Evolutionary conservation across 2,329 filamentous ascomycete species (phyloP).

Genomic region (Dothistroma septosporum): DNA sequence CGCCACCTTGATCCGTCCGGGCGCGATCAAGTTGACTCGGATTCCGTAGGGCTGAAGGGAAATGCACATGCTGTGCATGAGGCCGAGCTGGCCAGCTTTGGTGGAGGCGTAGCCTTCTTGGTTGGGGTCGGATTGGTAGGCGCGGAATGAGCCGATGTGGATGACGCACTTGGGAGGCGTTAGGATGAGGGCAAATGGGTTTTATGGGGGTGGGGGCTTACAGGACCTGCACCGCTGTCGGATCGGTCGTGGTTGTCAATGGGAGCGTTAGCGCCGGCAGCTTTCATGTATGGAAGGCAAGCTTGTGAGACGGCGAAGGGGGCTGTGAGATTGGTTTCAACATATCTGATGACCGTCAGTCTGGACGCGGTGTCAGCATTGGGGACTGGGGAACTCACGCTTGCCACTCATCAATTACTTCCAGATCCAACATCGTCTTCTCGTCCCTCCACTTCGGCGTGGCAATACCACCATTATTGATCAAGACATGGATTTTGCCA

Average conservation of each 20-base stretch:
- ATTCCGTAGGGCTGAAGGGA: constrained; percentile 40
- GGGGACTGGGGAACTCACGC: constrained; percentile 16
- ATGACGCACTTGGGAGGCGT: constrained; percentile 34
- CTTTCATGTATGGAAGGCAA: constrained; percentile 31
- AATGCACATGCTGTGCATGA: constrained; percentile 50
- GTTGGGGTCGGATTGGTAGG: constrained; percentile 46
- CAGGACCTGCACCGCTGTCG: constrained; percentile 23
- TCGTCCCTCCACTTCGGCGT: constrained; percentile 33
- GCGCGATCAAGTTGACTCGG: constrained; percentile 47
- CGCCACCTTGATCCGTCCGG: constrained; percentile 49
- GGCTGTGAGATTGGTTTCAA: constrained; percentile 40
- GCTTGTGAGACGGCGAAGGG: constrained; percentile 31
- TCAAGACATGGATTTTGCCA: constrained; percentile 35
- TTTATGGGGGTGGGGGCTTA: not conserved
- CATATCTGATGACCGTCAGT: constrained; percentile 21
- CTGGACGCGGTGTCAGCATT: not conserved
- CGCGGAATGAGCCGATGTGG: constrained; percentile 49
- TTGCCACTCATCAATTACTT: constrained; percentile 37
- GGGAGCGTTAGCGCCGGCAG: constrained; percentile 11
- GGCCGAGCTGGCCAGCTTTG: constrained; percentile 47
- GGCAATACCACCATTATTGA: constrained; percentile 41
- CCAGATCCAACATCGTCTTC: constrained; percentile 31
- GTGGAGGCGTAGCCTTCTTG: constrained; percentile 49
- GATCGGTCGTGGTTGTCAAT: constrained; percentile 13
- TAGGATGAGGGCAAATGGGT: not conserved